Evolutionary conservation across 495 filamentous ascomycete species (phyloP).

Genomic region (Halenospora varia): DNA sequence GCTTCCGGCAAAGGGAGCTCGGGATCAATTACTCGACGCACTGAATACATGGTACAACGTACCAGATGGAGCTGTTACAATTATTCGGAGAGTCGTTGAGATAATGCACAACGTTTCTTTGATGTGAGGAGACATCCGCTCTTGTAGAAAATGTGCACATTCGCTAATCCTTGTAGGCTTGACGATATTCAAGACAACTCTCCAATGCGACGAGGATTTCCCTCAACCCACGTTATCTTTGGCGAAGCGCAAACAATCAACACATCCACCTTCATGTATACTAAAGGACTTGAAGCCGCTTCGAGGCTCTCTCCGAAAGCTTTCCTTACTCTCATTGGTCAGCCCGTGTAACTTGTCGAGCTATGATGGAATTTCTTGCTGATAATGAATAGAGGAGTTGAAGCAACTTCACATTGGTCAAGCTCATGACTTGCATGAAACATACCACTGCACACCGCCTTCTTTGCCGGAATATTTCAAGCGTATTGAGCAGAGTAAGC

Average conservation of each 20-base stretch:
- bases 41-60: constrained; percentile 6
- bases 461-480: constrained; percentile 30
- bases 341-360: no score
- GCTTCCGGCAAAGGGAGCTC: not conserved
- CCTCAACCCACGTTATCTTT: constrained; percentile 33
- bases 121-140: constrained; percentile 14
- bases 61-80: constrained; percentile 1
- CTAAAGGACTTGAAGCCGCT: not conserved
- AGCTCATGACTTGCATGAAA: constrained; percentile 36
- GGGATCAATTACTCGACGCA: not conserved
- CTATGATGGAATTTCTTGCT: no score
- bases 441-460: constrained; percentile 26
- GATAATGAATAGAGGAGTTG: constrained; percentile 2
- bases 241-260: constrained; percentile 45
- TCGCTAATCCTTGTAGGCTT: constrained; percentile 11
- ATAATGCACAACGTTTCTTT: constrained; percentile 5
- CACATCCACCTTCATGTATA: constrained; percentile 42
- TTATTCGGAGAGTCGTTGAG: not conserved
- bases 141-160: not conserved
- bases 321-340: not conserved
- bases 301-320: not conserved
- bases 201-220: constrained; percentile 32
- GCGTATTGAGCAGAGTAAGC: constrained; percentile 34
- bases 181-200: constrained; percentile 40
- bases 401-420: constrained; percentile 31